phyloP scores from a whole-genome alignment of 768 basidiomycete genomes.

The Leccinum subgranulosum region DNA sequence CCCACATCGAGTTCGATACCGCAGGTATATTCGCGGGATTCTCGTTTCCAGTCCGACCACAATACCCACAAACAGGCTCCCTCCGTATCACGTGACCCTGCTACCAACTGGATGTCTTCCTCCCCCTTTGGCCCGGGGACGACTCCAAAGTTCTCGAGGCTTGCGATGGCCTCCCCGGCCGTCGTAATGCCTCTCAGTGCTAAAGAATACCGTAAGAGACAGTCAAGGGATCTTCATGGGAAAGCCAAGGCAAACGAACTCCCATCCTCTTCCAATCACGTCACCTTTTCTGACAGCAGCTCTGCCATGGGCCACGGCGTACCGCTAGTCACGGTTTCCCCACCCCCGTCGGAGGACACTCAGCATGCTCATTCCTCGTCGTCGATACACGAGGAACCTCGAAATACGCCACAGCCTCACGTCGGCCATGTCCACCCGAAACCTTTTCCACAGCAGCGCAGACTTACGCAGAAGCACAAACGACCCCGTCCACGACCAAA shows the following conservation, averaged over 20 bases:
- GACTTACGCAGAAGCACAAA: slow-evolving; percentile 8
- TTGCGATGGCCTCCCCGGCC: slow-evolving; percentile 25
- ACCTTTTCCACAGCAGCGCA: slow-evolving; percentile 2
- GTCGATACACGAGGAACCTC: neutral
- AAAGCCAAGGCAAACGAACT: slow-evolving; percentile 9
- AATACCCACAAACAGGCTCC: slow-evolving; percentile 16
- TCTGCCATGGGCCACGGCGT: neutral
- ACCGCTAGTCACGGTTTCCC: slow-evolving; percentile 16
- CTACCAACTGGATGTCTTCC: slow-evolving; percentile 27
- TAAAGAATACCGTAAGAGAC: slow-evolving; percentile 25
- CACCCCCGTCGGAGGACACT: slow-evolving; percentile 5
- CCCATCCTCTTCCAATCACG: neutral
- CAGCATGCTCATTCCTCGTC: neutral
- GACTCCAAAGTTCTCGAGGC: slow-evolving; percentile 30
- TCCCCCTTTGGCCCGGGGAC: slow-evolving; percentile 29
- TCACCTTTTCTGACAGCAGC: slow-evolving; percentile 13
- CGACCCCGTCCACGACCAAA: slow-evolving; percentile 17
- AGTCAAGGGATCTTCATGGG: slow-evolving; percentile 5
- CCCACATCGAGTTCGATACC: neutral
- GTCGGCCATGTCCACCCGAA: neutral
- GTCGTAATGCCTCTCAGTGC: slow-evolving; percentile 33
- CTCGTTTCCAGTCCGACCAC: slow-evolving; percentile 5
- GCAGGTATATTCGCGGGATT: slow-evolving; percentile 12
- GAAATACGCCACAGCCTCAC: slow-evolving; percentile 6
- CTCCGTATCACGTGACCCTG: slow-evolving; percentile 24